These are phyloP conservation scores for Pilobolus umbonatus DNA, from an alignment of 192 early-diverging fungal genomes.

Conservation along the genomic window DNA sequence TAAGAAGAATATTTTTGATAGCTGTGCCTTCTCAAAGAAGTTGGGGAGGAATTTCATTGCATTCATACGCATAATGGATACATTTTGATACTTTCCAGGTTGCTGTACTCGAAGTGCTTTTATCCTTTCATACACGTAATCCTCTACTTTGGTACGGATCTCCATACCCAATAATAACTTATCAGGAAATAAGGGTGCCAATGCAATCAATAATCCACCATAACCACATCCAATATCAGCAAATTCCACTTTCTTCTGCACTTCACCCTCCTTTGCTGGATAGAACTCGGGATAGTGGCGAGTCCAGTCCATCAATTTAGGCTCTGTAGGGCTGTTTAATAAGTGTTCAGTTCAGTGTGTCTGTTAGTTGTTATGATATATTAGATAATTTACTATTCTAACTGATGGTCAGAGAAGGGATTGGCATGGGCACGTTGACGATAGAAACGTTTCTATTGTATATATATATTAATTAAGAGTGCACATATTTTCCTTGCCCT, in stretches of 20 bases:
- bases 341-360: background rate
- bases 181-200: constrained; percentile 88
- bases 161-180: constrained; percentile 97
- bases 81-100: constrained; percentile 87
- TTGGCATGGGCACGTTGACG: constrained; percentile 95
- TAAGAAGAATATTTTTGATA: constrained; percentile 95
- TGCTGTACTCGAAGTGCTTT: constrained; percentile 73
- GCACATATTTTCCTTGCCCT: background rate
- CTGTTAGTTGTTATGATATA: too few relatives aligned
- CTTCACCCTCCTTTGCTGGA: constrained; percentile 32
- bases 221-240: constrained; percentile 99
- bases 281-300: constrained; percentile 75
- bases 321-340: constrained; percentile 61
- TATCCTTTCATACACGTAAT: constrained; percentile 89
- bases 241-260: constrained; percentile 75
- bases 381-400: constrained; percentile 87
- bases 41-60: constrained; percentile 98
- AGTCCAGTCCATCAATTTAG: constrained; percentile 86
- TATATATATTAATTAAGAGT: background rate
- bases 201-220: constrained; percentile 83
- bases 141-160: constrained; percentile 92
- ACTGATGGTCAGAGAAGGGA: constrained; percentile 90
- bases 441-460: constrained; percentile 73
- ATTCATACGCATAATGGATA: constrained; percentile 96
- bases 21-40: constrained; percentile 91